Evolutionary conservation across 2,329 filamentous ascomycete species (phyloP).

Genomic region (Aspergillus awamori): DNA sequence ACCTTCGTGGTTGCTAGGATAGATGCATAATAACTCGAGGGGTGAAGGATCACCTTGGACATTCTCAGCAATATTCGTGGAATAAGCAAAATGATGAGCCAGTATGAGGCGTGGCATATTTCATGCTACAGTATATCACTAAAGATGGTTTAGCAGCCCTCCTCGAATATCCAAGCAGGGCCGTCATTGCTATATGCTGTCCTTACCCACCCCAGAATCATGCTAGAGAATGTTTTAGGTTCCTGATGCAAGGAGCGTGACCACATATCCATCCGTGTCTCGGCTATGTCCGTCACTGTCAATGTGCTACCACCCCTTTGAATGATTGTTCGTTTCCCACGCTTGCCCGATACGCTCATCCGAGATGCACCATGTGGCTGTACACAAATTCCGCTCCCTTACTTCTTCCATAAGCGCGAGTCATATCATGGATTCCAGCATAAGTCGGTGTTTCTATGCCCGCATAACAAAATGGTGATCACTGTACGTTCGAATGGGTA

Average conservation of each 20-base stretch:
- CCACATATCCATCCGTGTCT: not conserved
- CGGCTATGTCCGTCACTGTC: not conserved
- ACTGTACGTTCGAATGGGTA: not conserved
- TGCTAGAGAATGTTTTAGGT: not conserved
- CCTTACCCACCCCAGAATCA: not conserved
- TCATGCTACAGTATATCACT: not conserved
- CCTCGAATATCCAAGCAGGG: not conserved
- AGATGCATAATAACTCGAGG: not conserved
- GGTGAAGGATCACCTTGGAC: not conserved
- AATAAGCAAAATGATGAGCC: not conserved
- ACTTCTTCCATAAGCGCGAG: not conserved
- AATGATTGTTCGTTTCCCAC: not conserved
- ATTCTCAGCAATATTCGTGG: not conserved
- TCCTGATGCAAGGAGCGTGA: conserved; percentile 1
- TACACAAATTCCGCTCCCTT: not conserved
- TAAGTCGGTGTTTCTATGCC: not conserved
- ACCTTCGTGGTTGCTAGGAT: not conserved
- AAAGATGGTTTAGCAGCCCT: not conserved
- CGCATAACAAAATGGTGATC: not conserved
- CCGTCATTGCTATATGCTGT: not conserved
- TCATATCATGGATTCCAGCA: not conserved
- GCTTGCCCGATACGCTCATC: not conserved
- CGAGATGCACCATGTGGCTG: not conserved
- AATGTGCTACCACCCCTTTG: not conserved
- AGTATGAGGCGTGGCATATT: not conserved